Base-by-base conservation (phyloP, 106 monocot species). In the Phalaenopsis equestris region DNA sequence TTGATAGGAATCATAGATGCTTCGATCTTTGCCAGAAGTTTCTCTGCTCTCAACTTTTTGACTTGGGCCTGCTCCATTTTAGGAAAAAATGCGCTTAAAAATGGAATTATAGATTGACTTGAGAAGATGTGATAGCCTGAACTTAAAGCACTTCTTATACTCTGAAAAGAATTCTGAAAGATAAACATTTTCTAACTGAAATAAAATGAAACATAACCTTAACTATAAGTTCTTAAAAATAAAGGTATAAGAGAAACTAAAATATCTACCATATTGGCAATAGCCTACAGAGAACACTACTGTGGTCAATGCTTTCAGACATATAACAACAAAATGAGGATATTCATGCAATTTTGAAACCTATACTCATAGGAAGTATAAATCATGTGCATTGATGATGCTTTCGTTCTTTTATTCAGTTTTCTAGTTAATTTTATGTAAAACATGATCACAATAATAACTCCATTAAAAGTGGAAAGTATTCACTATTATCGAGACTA, bases 41-140 rank as follows among this genome's bases (percentile, higher is more conserved):
- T 89, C 87, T 99, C 99, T 48, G 99, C 99, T 84, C 90, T 88
- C 52, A 86, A 70, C 57, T 86, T 93, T 80, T 95, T 99, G 24
- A 83, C 90, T 87, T 95, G 83, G 46, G 83, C 83, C 83, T 83
- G 78, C 21, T 73, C 83, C 78, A 79, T 16, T 75, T 81, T 77
- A 67, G 45, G 30, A 73, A 67, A 80, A 73, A 52, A 12, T 73
- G 23, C 42, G 21, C 75, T 75, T 46, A 21, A 52, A 36, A 76
- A 0, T 23, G 10, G 21, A 49, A 49, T 1, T 7, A 75, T 8
- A 23, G 23, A 65, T 65, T 65, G 24, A 23, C 64, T 65, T n/a
- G 6, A 65, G 24, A 10, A 70, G 3, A 70, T 38, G 39, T 70
- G 3, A 39, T 70, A 70, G 14, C 70, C 39, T 39, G 39, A 38